phyloP scores from a whole-genome alignment of 768 basidiomycete genomes.

The Terana coerulea region DNA sequence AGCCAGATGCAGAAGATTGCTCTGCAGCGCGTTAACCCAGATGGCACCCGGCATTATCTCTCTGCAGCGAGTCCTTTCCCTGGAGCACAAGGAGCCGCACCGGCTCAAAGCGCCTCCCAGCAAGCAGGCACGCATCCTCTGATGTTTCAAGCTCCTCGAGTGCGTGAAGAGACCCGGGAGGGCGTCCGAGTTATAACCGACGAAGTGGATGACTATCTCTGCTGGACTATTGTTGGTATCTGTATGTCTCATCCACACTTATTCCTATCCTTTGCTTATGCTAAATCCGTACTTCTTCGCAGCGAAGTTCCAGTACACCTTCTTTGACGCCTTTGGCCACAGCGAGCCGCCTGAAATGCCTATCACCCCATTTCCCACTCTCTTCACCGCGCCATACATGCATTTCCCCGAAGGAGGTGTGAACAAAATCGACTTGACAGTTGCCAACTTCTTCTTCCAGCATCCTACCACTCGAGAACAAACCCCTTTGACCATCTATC shows the following conservation, averaged over 20 bases:
- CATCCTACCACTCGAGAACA: conserved; percentile 57
- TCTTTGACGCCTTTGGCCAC: conserved; percentile 86
- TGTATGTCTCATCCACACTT: conserved; percentile 48
- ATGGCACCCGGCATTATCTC: conserved; percentile 82
- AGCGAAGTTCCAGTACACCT: conserved; percentile 95
- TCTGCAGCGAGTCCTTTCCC: conserved; percentile 85
- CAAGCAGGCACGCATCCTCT: conserved; percentile 81
- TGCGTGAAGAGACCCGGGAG: conserved; percentile 80
- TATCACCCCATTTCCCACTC: conserved; percentile 87
- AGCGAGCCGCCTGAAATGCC: conserved; percentile 71
- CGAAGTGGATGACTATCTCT: conserved; percentile 91
- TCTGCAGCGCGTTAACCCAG: conserved; percentile 75
- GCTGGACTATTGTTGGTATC: conserved; percentile 95
- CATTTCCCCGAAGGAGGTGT: conserved; percentile 39
- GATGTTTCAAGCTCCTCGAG: conserved; percentile 73
- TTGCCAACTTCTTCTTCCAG: conserved; percentile 86
- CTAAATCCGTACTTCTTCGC: conserved; percentile 20
- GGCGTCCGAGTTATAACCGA: conserved; percentile 73
- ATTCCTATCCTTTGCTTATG: conserved; percentile 8
- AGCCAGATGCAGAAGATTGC: conserved; percentile 98
- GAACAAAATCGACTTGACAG: conserved; percentile 78
- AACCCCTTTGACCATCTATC: conserved; percentile 79
- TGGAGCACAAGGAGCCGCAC: conserved; percentile 67
- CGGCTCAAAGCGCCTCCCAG: conserved; percentile 70
- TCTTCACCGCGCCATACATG: conserved; percentile 77